Percentiles rank a stretch among this genome's conserved stretches.
Conservation (phyloP, 176 grass and related monocot species). For the Echinochloa phyllopogon region DNA sequence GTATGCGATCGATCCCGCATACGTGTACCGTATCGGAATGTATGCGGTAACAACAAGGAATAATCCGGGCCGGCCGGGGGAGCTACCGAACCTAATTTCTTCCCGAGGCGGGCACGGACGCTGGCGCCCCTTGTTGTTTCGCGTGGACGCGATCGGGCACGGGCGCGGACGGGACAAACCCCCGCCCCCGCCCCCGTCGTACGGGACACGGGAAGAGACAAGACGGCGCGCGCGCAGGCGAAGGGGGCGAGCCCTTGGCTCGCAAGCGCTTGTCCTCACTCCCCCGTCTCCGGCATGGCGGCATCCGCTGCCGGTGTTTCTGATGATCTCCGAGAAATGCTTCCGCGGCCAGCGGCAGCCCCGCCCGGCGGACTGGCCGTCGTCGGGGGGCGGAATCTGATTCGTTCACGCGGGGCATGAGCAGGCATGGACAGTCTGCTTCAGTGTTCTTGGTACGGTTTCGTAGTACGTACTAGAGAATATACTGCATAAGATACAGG, state of each 20-base stretch:
- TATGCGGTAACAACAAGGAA: neutral
- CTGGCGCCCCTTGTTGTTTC: slow-evolving; percentile 33
- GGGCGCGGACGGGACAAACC: slow-evolving; percentile 6
- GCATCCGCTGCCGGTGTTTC: neutral
- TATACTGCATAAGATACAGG: neutral
- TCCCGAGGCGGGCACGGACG: slow-evolving; percentile 9
- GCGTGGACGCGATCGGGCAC: slow-evolving; percentile 26
- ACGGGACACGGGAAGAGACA: slow-evolving; percentile 33
- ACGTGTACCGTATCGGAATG: neutral
- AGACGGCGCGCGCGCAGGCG: neutral
- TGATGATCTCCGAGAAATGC: slow-evolving; percentile 34
- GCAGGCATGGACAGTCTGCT: neutral
- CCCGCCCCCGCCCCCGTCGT: neutral
- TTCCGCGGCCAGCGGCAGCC: neutral
- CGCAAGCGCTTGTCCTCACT: slow-evolving; percentile 34
- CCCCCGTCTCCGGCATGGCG: neutral
- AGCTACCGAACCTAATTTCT: slow-evolving; percentile 1
- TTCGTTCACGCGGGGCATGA: neutral
- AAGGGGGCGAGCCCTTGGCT: neutral
- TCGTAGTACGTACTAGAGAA: neutral
- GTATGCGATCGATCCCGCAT: neutral
- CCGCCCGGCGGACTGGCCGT: neutral
- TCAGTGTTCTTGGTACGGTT: neutral
- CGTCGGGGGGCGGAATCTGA: neutral
- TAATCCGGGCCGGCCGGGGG: neutral